Conservation (phyloP, 1,284 basidiomycete species). For the Tranzscheliella williamsii region DNA sequence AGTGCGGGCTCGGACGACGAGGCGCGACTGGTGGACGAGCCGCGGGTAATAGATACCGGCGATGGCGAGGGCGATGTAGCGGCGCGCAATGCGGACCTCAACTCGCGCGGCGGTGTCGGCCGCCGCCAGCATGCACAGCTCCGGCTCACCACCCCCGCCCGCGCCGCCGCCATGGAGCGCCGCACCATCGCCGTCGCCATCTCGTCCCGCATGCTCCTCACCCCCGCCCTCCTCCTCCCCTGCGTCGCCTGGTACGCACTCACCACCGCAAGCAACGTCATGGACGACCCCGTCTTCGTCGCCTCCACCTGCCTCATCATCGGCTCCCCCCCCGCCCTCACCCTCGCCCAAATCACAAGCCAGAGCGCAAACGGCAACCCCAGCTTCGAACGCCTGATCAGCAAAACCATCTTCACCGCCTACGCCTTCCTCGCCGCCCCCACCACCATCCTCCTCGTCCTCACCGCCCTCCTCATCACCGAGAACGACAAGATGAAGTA, state of each 20-base stretch:
- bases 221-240: slow-evolving; percentile 71
- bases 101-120: slow-evolving; percentile 20
- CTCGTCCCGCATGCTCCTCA: slow-evolving; percentile 79
- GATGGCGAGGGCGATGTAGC: slow-evolving; percentile 7
- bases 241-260: slow-evolving; percentile 49
- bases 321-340: slow-evolving; percentile 73
- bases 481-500: slow-evolving; percentile 36
- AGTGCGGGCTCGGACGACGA: slow-evolving; percentile 5
- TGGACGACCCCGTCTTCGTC: slow-evolving; percentile 74
- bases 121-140: slow-evolving; percentile 13
- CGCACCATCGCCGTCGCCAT: slow-evolving; percentile 80
- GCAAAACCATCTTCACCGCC: slow-evolving; percentile 63
- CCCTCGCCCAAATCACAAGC: slow-evolving; percentile 75
- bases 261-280: slow-evolving; percentile 31
- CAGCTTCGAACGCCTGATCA: slow-evolving; percentile 84
- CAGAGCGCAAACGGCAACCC: slow-evolving; percentile 73
- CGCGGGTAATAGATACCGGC: slow-evolving; percentile 1
- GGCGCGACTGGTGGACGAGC: slow-evolving; percentile 19
- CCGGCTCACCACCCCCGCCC: slow-evolving; percentile 4
- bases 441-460: slow-evolving; percentile 51
- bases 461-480: slow-evolving; percentile 50
- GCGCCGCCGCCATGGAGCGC: slow-evolving; percentile 61
- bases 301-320: slow-evolving; percentile 76
- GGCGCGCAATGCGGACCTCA: slow-evolving; percentile 33
- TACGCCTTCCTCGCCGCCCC: slow-evolving; percentile 56